phyloP scores from a whole-genome alignment of 495 filamentous ascomycete species.

The Platismatia glauca region DNA sequence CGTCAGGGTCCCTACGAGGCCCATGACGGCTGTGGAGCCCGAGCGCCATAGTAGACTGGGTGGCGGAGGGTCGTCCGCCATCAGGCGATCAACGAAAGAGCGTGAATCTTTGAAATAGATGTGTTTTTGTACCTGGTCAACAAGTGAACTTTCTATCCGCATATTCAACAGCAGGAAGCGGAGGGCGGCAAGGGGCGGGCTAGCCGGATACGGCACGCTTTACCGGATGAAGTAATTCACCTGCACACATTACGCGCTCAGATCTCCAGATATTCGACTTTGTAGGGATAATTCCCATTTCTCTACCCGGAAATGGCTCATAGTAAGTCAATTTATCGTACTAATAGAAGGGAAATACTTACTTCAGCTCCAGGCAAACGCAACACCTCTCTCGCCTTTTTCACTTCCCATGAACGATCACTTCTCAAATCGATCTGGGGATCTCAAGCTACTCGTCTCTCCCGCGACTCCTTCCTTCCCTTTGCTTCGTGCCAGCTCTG shows the following conservation, averaged over 20 bases:
- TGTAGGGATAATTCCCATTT: too few species aligned
- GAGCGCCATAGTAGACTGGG: constrained; percentile 47
- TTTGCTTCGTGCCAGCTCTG: constrained; percentile 89
- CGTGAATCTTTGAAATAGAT: not conserved
- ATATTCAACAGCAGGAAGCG: too few species aligned
- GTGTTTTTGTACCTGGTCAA: too few species aligned
- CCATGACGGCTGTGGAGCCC: constrained; percentile 46
- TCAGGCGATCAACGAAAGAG: not conserved
- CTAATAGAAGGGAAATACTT: not conserved
- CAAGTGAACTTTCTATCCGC: too few species aligned
- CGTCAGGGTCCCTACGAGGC: constrained; percentile 38
- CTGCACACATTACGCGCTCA: too few species aligned
- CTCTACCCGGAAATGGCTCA: constrained; percentile 10
- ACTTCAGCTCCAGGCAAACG: constrained; percentile 55
- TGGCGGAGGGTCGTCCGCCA: constrained; percentile 19
- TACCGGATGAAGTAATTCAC: too few species aligned
- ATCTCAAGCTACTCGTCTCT: constrained; percentile 73
- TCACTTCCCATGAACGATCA: constrained; percentile 84
- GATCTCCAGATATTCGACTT: not conserved
- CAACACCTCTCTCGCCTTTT: constrained; percentile 92
- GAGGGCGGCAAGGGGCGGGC: too few species aligned
- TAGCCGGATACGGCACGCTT: too few species aligned
- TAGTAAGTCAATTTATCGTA: constrained; percentile 7
- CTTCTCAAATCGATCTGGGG: constrained; percentile 74
- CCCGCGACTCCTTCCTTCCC: constrained; percentile 84